phyloP scores from a whole-genome alignment of 225 moss, liverwort and hornwort species.

The Lunularia cruciata region DNA sequence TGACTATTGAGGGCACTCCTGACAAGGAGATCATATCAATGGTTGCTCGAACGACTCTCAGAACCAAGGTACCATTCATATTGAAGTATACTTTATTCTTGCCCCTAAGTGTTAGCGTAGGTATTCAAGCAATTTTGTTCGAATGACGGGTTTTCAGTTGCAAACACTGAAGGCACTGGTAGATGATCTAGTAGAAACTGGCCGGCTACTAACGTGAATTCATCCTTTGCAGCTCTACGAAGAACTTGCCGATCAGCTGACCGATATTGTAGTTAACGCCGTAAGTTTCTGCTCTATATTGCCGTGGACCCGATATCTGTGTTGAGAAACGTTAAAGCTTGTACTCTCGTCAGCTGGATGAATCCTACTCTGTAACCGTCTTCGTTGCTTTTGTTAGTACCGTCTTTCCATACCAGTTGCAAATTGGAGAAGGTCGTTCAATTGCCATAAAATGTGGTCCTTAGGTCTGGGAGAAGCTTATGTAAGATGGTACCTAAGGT shows the following conservation, averaged over 20 bases:
- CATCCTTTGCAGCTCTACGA: slow-evolving; percentile 60
- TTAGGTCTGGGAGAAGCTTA: too few species aligned
- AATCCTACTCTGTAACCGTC: too few species aligned
- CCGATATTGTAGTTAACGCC: slow-evolving; percentile 87
- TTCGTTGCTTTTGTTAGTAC: too few species aligned
- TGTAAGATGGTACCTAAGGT: too few species aligned
- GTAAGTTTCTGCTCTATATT: slow-evolving; percentile 36
- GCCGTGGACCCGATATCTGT: not conserved
- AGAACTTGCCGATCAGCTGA: slow-evolving; percentile 91
- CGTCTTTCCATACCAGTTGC: not conserved
- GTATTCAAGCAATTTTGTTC: not conserved
- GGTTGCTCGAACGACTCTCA: slow-evolving; percentile 89
- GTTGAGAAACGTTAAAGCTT: too few species aligned
- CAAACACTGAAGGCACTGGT: not conserved
- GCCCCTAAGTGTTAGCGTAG: not conserved
- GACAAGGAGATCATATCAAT: slow-evolving; percentile 87
- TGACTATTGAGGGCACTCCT: slow-evolving; percentile 62
- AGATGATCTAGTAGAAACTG: not conserved
- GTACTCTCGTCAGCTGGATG: too few species aligned
- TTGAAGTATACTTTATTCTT: not conserved
- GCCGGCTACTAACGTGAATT: not conserved
- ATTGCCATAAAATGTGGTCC: too few species aligned
- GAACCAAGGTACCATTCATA: slow-evolving; percentile 58
- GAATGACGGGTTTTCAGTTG: not conserved
- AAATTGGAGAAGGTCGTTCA: too few species aligned